Conservation (phyloP, 306 rosid species). For the Quercus alba region DNA sequence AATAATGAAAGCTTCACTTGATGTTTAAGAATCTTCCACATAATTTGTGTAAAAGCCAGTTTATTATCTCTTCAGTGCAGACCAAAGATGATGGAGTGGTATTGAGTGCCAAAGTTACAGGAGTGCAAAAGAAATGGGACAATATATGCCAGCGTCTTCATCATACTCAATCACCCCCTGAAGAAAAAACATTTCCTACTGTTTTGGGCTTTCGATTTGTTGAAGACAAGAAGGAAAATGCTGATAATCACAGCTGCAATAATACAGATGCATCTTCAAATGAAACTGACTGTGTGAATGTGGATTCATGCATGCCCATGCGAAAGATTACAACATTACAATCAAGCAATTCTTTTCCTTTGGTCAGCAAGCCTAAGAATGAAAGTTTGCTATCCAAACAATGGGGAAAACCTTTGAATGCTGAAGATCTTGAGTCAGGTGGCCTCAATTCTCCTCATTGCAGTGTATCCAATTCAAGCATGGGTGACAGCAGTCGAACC, state of each 20-base stretch:
- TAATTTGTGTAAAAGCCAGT: slow-evolving; percentile 62
- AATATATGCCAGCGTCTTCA: slow-evolving; percentile 33
- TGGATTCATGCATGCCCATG: slow-evolving; percentile 41
- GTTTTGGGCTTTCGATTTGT: slow-evolving; percentile 44
- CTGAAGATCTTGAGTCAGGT: slow-evolving; percentile 56
- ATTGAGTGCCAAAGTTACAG: slow-evolving; percentile 48
- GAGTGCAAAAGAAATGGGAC: slow-evolving; percentile 47
- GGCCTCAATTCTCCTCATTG: slow-evolving; percentile 44
- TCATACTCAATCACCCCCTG: slow-evolving; percentile 30
- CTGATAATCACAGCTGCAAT: slow-evolving; percentile 29
- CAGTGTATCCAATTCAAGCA: slow-evolving; percentile 71
- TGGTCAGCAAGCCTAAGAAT: slow-evolving; percentile 31
- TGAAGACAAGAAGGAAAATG: slow-evolving; percentile 35
- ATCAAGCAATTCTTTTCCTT: slow-evolving; percentile 36
- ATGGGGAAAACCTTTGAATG: slow-evolving; percentile 48
- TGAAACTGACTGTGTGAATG: slow-evolving; percentile 29
- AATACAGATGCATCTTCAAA: slow-evolving; percentile 33
- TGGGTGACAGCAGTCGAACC: slow-evolving; percentile 56
- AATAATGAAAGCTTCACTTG: slow-evolving; percentile 4
- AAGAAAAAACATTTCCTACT: slow-evolving; percentile 50
- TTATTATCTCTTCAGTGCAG: slow-evolving; percentile 89
- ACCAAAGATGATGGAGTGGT: slow-evolving; percentile 69
- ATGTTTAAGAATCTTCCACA: slow-evolving; percentile 27
- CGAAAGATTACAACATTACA: slow-evolving; percentile 36
- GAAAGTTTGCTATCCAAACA: slow-evolving; percentile 43